These are phyloP conservation scores for Eremothecium coryli DNA, from an alignment of 1,139 yeast species.

Conservation along the genomic window DNA sequence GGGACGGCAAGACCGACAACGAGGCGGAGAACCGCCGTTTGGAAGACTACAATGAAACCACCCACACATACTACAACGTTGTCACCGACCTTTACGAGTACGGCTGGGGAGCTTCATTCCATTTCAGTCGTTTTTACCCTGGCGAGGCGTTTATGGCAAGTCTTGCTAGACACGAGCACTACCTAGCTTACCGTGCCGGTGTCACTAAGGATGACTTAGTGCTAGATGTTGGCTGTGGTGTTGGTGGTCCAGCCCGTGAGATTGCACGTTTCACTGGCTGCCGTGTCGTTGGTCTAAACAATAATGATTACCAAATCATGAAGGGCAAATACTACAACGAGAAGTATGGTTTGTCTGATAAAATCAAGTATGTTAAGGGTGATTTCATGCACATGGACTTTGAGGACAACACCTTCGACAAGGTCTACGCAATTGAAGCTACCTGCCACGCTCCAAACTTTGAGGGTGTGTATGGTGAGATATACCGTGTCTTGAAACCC, in stretches of 20 bases:
- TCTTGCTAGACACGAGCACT: conserved; percentile 96
- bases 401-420: conserved; percentile 80
- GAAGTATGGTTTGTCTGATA: conserved; percentile 54
- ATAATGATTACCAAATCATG: conserved; percentile 93
- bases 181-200: conserved; percentile 79
- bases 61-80: conserved; percentile 92
- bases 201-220: conserved; percentile 74
- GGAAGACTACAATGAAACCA: conserved; percentile 77
- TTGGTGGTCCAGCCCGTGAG: conserved; percentile 98
- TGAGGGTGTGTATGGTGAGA: conserved; percentile 93
- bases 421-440: conserved; percentile 97
- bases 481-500: conserved; percentile 91
- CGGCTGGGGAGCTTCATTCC: conserved; percentile 99
- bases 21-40: conserved; percentile 69
- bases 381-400: conserved; percentile 99
- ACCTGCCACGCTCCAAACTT: conserved; percentile 96
- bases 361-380: conserved; percentile 85
- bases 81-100: conserved; percentile 96
- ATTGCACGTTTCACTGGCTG: conserved; percentile 86
- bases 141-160: conserved; percentile 96
- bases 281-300: conserved; percentile 81
- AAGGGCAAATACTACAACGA: conserved; percentile 81
- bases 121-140: conserved; percentile 83
- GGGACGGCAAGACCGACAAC: conserved; percentile 81
- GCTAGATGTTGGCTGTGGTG: conserved; percentile 98